A percentile compares a stretch with the other conserved stretches of the same genome.
Evolutionary conservation across 805 yeast species (phyloP).

Genomic region (Wickerhamia fluorescens): DNA sequence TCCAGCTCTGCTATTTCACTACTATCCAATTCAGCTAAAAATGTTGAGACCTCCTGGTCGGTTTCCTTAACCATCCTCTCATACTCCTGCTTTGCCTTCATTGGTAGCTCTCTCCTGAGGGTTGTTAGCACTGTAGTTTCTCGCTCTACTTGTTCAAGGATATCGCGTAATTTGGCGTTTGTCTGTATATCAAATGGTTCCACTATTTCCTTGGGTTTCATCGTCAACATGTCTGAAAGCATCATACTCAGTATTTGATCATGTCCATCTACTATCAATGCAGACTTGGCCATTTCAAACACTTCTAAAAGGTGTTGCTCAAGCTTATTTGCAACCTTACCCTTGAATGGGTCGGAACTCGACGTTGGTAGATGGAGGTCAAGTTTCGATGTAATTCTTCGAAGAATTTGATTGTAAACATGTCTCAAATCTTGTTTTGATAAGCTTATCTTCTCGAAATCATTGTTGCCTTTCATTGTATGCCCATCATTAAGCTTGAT

Average conservation of each 20-base stretch:
- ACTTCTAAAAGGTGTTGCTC: constrained; percentile 42
- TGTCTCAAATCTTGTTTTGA: constrained; percentile 46
- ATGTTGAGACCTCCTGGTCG: constrained; percentile 23
- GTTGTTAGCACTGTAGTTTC: constrained; percentile 51
- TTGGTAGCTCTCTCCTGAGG: constrained; percentile 49
- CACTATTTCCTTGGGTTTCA: constrained; percentile 32
- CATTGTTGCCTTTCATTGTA: no score
- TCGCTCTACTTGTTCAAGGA: constrained; percentile 55
- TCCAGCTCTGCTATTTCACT: constrained; percentile 7
- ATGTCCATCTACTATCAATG: constrained; percentile 53
- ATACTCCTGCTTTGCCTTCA: constrained; percentile 31
- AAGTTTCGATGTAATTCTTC: constrained; percentile 38
- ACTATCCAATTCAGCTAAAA: constrained; percentile 18
- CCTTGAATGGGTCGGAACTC: constrained; percentile 33
- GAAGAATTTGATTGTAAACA: constrained; percentile 38
- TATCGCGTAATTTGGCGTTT: constrained; percentile 50
- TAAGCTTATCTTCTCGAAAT: constrained; percentile 40
- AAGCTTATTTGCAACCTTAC: constrained; percentile 35
- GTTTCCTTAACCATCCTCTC: constrained; percentile 23
- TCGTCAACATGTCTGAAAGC: constrained; percentile 11
- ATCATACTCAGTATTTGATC: constrained; percentile 15
- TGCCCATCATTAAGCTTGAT: no score
- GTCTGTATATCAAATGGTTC: constrained; percentile 68
- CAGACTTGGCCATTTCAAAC: constrained; percentile 51
- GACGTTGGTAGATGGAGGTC: constrained; percentile 42